Evolutionary conservation across 345 rosid species (phyloP).

Genomic region (Eucalyptus cloeziana): DNA sequence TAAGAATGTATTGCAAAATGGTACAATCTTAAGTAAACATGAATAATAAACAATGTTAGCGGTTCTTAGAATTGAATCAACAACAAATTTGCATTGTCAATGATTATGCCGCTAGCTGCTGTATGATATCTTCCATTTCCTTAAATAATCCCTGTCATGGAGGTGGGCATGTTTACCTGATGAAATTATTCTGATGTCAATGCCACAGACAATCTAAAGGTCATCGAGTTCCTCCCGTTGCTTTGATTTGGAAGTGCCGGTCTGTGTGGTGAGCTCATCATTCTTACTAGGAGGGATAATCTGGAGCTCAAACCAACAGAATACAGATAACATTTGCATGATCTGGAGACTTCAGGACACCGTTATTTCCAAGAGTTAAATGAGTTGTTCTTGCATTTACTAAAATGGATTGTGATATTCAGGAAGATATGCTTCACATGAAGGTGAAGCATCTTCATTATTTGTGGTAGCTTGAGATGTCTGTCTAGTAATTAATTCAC

Average conservation of each 20-base stretch:
- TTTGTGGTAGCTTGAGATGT: background rate
- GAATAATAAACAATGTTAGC: background rate
- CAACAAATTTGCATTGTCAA: background rate
- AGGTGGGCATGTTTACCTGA: background rate
- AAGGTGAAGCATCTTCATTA: background rate
- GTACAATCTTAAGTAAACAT: background rate
- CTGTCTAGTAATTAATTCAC: background rate
- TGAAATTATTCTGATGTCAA: background rate
- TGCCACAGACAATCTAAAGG: background rate
- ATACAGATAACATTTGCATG: background rate
- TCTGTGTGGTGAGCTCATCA: background rate
- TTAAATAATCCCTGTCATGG: background rate
- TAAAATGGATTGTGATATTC: background rate
- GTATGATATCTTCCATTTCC: background rate
- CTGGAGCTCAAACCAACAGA: background rate
- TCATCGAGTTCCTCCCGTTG: background rate
- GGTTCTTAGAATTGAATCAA: background rate
- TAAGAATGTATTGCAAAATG: background rate
- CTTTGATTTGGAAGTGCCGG: background rate
- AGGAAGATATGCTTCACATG: background rate
- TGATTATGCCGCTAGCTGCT: background rate
- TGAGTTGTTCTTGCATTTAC: background rate
- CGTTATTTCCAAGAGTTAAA: background rate
- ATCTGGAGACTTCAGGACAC: background rate
- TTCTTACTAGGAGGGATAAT: background rate